Base-by-base conservation (phyloP, 768 basidiomycete genomes). In the Daedaleopsis sinensis region DNA sequence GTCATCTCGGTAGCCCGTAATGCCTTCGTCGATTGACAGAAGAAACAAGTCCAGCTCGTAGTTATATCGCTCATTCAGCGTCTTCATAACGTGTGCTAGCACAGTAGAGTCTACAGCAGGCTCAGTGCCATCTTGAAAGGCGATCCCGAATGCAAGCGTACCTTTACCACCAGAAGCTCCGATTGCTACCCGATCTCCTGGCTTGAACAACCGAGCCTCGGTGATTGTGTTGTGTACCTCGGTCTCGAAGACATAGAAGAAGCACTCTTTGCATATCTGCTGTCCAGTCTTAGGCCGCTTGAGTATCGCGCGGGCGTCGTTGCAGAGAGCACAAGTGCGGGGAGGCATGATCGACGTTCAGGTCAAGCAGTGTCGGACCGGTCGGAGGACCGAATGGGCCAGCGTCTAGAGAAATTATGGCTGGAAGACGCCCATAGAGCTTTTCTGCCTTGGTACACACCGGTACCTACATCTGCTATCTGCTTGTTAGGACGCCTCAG, bases 91-190 rank as follows among this genome's bases (percentile, higher is more conserved):
- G 82, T 98, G 88, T 13, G 97, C 97, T 44, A 99, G 82, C 16
- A 99, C 97, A 12, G 97, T 99, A 9, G 96, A 98, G 74, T 99
- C 97, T 98, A 68, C 38, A 15, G 18, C 10, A 46, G 5, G 5
- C 37, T 59, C 13, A 35, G n/a, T 35, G 7, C 55, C 9, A 49
- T 15, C 5, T 16, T 37, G 19, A 18, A 7, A 19, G 36, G 15
- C 52, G 5, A 24, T 2, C n/a, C n/a, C n/a, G n/a, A 32, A 15
- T 18, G 16, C 18, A 50, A 9, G 67, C 80, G 55, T 48, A 93
- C 96, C 96, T 84, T 99, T 99, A 48, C 97, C 97, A 49, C 97
- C 97, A 55, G 94, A 97, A 55, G 97, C 97, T 36, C 97, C 97
- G 61, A 99, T 98, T 24, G 97, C 97, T 42, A 99, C 94, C 64